Conservation (phyloP, 176 grass and related monocot genomes). For the sorghum (Sorghum bicolor) region DNA sequence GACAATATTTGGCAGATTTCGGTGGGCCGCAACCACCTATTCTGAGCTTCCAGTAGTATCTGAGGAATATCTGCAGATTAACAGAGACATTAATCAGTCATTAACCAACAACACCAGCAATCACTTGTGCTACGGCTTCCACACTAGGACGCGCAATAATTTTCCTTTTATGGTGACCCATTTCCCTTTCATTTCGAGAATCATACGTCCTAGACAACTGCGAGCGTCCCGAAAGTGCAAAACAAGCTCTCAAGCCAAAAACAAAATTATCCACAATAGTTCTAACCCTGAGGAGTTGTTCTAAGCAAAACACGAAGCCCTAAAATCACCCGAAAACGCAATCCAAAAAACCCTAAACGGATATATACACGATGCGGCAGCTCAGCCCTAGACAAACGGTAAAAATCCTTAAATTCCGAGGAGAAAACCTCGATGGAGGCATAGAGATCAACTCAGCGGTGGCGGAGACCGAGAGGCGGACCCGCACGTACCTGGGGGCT, state of each 20-base stretch:
- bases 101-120: not conserved
- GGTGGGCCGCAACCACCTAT: conserved; percentile 77
- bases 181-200: not conserved
- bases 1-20: conserved; percentile 98
- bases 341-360: not conserved
- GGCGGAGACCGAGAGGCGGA: not conserved
- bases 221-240: not conserved
- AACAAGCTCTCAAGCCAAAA: not conserved
- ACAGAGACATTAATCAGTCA: conserved; percentile 9
- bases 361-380: not conserved
- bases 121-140: not conserved
- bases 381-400: not conserved
- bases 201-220: not conserved
- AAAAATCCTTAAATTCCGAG: not conserved
- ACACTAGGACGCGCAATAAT: not conserved
- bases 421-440: not conserved
- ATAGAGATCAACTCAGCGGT: conserved; percentile 16
- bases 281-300: not conserved
- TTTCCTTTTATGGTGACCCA: not conserved
- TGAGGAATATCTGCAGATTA: conserved; percentile 83
- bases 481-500: conserved; percentile 39
- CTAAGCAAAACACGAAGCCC: not conserved
- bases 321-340: not conserved
- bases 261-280: not conserved
- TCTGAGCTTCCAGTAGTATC: conserved; percentile 89